A percentile compares a stretch with the other conserved stretches of the same genome.
Evolutionary conservation across 106 monocot species (phyloP).

Genomic region (Posidonia australis): DNA sequence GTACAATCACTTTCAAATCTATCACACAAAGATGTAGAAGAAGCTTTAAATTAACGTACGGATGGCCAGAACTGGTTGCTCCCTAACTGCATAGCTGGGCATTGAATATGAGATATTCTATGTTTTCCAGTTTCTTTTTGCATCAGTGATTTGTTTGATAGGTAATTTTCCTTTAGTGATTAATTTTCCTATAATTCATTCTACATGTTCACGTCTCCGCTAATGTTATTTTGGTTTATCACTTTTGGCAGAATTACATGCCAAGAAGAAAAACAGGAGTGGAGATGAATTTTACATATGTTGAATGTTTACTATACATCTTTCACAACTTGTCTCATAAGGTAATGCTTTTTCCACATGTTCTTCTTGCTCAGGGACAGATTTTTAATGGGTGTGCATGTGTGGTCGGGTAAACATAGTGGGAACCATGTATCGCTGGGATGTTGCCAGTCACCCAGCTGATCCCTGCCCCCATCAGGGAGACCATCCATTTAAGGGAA

Average conservation of each 20-base stretch:
- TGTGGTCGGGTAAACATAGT: not conserved
- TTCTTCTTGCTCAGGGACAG: not conserved
- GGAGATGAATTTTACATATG: constrained; percentile 55
- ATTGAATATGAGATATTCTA: no score
- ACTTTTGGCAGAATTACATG: constrained; percentile 62
- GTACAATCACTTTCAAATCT: no score
- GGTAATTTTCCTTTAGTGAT: no score
- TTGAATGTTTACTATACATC: constrained; percentile 79
- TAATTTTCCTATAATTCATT: not conserved
- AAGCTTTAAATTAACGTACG: no score
- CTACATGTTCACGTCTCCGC: not conserved
- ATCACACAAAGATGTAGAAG: no score
- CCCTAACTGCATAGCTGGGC: no score
- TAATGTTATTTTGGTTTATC: not conserved
- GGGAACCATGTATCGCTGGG: not conserved
- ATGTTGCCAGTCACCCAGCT: not conserved
- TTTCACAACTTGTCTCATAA: constrained; percentile 95
- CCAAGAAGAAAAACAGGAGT: constrained; percentile 72
- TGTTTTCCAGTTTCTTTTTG: no score
- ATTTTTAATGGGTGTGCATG: not conserved
- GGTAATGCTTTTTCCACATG: constrained; percentile 26
- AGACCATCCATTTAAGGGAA: no score
- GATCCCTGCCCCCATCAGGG: not conserved
- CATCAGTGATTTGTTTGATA: no score
- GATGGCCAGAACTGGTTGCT: no score